Percentiles rank a stretch among this genome's conserved stretches.
These are phyloP conservation scores for Silybum marianum DNA, from an alignment of 129 eudicot species.

Conservation along the genomic window DNA sequence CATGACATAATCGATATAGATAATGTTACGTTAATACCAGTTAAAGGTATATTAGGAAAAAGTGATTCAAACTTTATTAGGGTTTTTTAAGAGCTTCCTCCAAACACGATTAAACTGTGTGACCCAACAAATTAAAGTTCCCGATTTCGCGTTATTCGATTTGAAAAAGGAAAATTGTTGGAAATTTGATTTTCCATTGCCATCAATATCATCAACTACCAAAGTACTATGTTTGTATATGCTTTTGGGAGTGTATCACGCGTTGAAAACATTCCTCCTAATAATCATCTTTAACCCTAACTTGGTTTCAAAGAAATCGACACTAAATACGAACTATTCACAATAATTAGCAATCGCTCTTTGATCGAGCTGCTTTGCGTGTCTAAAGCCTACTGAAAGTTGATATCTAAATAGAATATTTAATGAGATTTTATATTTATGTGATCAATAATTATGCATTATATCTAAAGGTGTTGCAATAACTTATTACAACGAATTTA, in stretches of 20 bases:
- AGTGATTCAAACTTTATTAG: neutral
- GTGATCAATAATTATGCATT: neutral
- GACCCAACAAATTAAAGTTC: neutral
- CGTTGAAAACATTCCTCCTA: neutral
- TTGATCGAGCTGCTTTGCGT: neutral
- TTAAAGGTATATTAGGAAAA: neutral
- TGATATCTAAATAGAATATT: neutral
- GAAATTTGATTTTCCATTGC: neutral
- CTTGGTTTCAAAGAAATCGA: neutral
- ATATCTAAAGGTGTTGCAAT: neutral
- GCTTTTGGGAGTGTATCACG: neutral
- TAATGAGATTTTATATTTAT: neutral
- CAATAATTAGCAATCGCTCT: too few relatives aligned
- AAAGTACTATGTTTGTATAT: neutral
- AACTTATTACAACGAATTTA: too few relatives aligned
- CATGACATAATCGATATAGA: too few relatives aligned
- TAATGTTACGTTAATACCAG: neutral
- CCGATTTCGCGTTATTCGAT: neutral
- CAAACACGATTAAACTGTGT: neutral
- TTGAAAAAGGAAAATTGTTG: neutral
- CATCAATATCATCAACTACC: slow-evolving; percentile 37
- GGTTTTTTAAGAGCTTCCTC: neutral
- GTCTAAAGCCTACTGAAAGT: neutral
- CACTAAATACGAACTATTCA: neutral
- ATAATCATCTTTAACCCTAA: neutral